These are phyloP conservation scores for Aurantiochytrium sp. DNA, from an alignment of 108 stramenopile genomes.

Conservation along the genomic window DNA sequence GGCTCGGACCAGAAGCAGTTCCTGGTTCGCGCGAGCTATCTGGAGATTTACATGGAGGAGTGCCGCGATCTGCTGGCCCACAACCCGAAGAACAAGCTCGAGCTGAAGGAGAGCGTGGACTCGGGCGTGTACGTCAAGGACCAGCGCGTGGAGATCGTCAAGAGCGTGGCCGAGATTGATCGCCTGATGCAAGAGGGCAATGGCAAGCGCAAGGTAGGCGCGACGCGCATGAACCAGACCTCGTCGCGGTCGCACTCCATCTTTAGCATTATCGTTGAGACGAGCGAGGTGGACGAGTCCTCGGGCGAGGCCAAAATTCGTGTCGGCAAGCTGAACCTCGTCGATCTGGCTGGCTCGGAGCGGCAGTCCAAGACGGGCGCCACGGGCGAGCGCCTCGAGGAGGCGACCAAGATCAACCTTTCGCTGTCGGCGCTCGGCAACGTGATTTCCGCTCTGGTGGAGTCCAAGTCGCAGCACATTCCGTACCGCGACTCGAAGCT, in stretches of 20 bases:
- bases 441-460: slow-evolving; percentile 91
- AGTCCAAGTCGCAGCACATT: slow-evolving; percentile 84
- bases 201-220: slow-evolving; percentile 74
- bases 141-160: slow-evolving; percentile 65
- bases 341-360: slow-evolving; percentile 94
- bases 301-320: slow-evolving; percentile 67
- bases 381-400: slow-evolving; percentile 80
- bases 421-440: slow-evolving; percentile 63
- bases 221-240: slow-evolving; percentile 83
- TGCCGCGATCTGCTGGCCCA: slow-evolving; percentile 81
- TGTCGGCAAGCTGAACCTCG: slow-evolving; percentile 90
- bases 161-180: slow-evolving; percentile 70
- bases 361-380: slow-evolving; percentile 93
- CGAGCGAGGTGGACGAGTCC: slow-evolving; percentile 39
- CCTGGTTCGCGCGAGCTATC: slow-evolving; percentile 82
- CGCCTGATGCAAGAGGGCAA: slow-evolving; percentile 76
- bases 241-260: slow-evolving; percentile 82
- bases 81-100: slow-evolving; percentile 63
- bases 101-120: slow-evolving; percentile 70
- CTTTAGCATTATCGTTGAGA: slow-evolving; percentile 72
- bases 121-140: slow-evolving; percentile 83
- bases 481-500: slow-evolving; percentile 98
- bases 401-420: slow-evolving; percentile 80
- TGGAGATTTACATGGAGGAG: slow-evolving; percentile 99
- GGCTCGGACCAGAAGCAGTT: slow-evolving; percentile 62